Conservation (phyloP, 371 early-diverging fungal genomes). For the Mortierella sp. region DNA sequence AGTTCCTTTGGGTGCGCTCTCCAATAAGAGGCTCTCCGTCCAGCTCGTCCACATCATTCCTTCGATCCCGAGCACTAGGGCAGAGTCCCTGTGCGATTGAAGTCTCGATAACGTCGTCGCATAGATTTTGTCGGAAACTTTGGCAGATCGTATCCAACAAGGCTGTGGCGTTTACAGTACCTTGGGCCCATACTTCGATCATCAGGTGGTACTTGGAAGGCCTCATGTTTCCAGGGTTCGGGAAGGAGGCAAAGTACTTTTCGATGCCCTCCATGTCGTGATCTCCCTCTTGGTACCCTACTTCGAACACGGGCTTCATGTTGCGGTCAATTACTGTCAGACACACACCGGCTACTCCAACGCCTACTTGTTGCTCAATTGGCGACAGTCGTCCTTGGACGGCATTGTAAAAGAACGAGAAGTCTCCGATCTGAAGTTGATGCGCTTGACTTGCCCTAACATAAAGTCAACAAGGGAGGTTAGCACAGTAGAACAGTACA, state of each 20-base stretch:
- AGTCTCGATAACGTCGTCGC: slow-evolving; percentile 77
- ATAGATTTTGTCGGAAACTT: slow-evolving; percentile 69
- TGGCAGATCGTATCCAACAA: slow-evolving; percentile 62
- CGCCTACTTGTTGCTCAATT: slow-evolving; percentile 74
- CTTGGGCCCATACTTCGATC: slow-evolving; percentile 80
- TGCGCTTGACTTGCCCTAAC: slow-evolving; percentile 18
- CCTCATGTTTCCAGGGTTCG: slow-evolving; percentile 21
- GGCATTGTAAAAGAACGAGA: slow-evolving; percentile 72
- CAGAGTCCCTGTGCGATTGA: slow-evolving; percentile 58
- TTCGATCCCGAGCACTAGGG: slow-evolving; percentile 43
- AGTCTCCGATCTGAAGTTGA: slow-evolving; percentile 59
- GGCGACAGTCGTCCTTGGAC: slow-evolving; percentile 60
- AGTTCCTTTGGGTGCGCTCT: slow-evolving; percentile 56
- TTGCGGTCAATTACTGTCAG: slow-evolving; percentile 66
- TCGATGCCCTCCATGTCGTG: slow-evolving; percentile 44
- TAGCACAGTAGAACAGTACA: too few species aligned
- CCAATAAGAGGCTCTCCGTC: slow-evolving; percentile 57
- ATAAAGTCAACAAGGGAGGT: background rate
- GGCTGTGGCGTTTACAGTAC: slow-evolving; percentile 63
- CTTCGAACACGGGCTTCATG: slow-evolving; percentile 54
- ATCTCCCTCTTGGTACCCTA: slow-evolving; percentile 45
- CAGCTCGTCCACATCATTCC: slow-evolving; percentile 30
- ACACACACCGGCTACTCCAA: slow-evolving; percentile 78
- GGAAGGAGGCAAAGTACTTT: slow-evolving; percentile 39
- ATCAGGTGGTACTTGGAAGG: slow-evolving; percentile 58